Evolutionary conservation across 2,329 filamentous ascomycete genomes (phyloP).

Genomic region (Fusarium scirpi): DNA sequence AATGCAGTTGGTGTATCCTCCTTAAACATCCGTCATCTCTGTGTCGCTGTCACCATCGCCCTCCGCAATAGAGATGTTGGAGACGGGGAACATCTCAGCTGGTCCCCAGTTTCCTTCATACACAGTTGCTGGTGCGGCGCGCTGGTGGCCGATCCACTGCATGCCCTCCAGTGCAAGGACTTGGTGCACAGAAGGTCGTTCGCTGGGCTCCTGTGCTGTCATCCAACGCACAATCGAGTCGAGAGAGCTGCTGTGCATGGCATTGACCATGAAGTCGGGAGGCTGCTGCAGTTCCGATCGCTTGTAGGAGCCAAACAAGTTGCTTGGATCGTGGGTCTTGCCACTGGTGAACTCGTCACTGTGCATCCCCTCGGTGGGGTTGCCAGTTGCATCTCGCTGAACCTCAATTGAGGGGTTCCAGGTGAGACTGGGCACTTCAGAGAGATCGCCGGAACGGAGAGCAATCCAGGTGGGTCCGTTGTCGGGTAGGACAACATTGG

Average conservation of each 20-base stretch:
- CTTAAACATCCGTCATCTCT: constrained; percentile 70
- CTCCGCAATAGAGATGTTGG: constrained; percentile 52
- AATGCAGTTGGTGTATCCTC: constrained; percentile 40
- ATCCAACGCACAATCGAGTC: constrained; percentile 89
- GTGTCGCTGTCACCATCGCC: constrained; percentile 58
- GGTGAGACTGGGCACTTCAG: constrained; percentile 87
- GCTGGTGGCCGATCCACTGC: constrained; percentile 81
- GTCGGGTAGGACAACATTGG: constrained; percentile 92
- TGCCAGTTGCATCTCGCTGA: constrained; percentile 76
- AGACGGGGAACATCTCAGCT: constrained; percentile 61
- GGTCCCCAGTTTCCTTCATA: constrained; percentile 98
- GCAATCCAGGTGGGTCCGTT: constrained; percentile 93
- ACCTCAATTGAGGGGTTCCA: constrained; percentile 80
- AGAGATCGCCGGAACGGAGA: constrained; percentile 88
- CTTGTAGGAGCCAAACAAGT: constrained; percentile 60
- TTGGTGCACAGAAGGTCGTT: constrained; percentile 80
- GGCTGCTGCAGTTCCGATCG: constrained; percentile 69
- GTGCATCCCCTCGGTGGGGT: constrained; percentile 54
- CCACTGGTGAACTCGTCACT: constrained; percentile 51
- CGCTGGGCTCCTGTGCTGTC: constrained; percentile 79
- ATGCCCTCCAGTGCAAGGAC: constrained; percentile 80
- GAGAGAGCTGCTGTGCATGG: constrained; percentile 77
- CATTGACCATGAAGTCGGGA: constrained; percentile 89
- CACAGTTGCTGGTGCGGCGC: constrained; percentile 89
- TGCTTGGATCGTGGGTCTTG: constrained; percentile 51